phyloP scores from a whole-genome alignment of 306 rosid species.

The Luffa aegyptiaca region DNA sequence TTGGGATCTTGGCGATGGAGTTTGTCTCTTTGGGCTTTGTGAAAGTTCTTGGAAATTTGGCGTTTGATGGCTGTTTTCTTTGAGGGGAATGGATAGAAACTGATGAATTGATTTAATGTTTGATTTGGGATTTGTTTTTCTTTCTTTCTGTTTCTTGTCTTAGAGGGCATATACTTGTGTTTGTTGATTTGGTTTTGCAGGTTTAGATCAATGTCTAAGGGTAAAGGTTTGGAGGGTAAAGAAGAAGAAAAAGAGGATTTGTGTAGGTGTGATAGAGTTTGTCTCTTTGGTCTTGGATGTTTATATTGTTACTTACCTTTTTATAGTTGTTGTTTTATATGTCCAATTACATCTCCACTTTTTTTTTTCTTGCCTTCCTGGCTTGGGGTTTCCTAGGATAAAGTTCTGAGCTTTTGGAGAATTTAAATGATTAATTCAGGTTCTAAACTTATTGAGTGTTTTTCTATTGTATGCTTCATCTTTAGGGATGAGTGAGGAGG shows the following conservation, averaged over 20 bases:
- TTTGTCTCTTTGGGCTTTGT: background rate
- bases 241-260: constrained; percentile 6
- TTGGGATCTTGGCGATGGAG: background rate
- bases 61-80: constrained; percentile 11
- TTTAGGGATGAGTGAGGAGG: constrained; percentile 85
- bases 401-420: background rate
- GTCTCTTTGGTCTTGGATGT: background rate
- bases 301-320: background rate
- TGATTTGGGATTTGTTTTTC: background rate
- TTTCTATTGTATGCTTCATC: background rate
- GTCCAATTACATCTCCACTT: background rate
- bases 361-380: background rate
- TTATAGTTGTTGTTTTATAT: background rate
- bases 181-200: background rate
- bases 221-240: constrained; percentile 10
- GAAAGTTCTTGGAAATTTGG: background rate
- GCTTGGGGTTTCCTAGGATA: background rate
- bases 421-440: background rate
- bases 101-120: background rate
- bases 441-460: background rate
- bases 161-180: background rate
- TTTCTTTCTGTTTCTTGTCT: background rate
- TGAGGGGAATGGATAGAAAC: background rate
- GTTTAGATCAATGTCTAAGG: constrained; percentile 12
- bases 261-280: background rate